Evolutionary conservation across 441 rosid species (phyloP), one percentile per base, ranked within the genome.

Genomic region (Isatis lusitanica): DNA sequence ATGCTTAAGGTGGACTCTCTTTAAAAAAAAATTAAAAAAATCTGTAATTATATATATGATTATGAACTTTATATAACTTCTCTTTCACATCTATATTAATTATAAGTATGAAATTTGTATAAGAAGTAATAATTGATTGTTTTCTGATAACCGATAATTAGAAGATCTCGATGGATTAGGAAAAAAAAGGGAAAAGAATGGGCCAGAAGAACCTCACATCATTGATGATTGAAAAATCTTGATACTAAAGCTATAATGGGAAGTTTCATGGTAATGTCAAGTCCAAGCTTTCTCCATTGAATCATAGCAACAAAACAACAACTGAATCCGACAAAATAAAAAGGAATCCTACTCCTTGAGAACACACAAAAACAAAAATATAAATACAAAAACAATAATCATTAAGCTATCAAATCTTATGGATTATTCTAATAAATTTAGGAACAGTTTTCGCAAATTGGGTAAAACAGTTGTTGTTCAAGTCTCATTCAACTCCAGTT

Each of bases 261-360:
- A 66, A 66, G n/a, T 51, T 66, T 66, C 60, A 66, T 66, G 70
- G 70, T 15, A 51, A 8, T 66, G 48, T 18, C 48, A 50, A 66
- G 47, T 51, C 10, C 13, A 21, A 51, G 36, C 48, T 66, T 66
- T 66, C 21, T 21, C 38, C 56, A 64, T 16, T 64, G 68, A 64
- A 64, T 64, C 57, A 31, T 46, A 31, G 17, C 12, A 46, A 31
- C 21, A 30, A 36, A 35, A 66, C 7, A 35, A 66, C 59, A 66
- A 35, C 6, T 50, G 33, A 50, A 18, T 66, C 70, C 48, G 70
- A 66, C 47, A 66, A 36, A 50, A 66, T 38, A 21, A 18, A 50
- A 66, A 36, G 21, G 58, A 50, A 66, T 36, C 70, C 24, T 36
- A 66, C 70, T 66, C 16, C 60, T 50, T 51, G 9, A 36, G 10